Percentiles rank a stretch among this genome's conserved stretches.
Conservation (phyloP, 2,329 filamentous ascomycete species). For the Fusarium sp. region DNA sequence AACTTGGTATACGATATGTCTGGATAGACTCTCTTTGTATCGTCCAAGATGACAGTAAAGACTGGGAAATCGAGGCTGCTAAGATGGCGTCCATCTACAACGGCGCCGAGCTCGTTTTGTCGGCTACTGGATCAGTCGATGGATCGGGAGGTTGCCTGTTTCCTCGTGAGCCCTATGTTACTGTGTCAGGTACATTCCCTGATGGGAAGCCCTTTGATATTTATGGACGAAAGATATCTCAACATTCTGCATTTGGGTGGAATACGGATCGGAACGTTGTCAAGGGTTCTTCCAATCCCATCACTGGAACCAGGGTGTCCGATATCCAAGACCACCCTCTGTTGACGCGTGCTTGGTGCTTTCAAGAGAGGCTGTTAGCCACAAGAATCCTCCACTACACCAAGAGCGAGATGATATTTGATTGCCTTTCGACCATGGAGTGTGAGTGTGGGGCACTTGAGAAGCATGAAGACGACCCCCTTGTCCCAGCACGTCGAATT, state of each 20-base stretch:
- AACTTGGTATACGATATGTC: conserved; percentile 38
- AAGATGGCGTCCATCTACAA: conserved; percentile 47
- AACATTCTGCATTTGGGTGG: conserved; percentile 35
- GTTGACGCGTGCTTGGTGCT: conserved; percentile 45
- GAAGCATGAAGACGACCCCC: conserved; percentile 24
- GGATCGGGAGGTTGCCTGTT: conserved; percentile 40
- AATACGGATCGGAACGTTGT: not conserved
- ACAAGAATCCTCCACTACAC: conserved; percentile 47
- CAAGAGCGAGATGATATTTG: conserved; percentile 42
- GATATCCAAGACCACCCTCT: conserved; percentile 32
- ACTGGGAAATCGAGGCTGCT: conserved; percentile 45
- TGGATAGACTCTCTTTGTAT: conserved; percentile 48
- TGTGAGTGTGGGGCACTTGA: conserved; percentile 44
- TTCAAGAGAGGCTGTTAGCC: conserved; percentile 47
- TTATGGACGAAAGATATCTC: conserved; percentile 19
- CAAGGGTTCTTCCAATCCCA: conserved; percentile 22
- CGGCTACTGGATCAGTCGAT: conserved; percentile 39
- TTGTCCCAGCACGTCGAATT: conserved; percentile 33
- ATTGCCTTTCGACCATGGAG: conserved; percentile 37
- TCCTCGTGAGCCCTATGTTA: conserved; percentile 19
- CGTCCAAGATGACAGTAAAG: conserved; percentile 41
- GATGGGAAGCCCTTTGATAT: conserved; percentile 26
- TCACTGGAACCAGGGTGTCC: not conserved
- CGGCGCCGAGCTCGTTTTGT: conserved; percentile 39
- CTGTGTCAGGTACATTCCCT: conserved; percentile 17